These are phyloP conservation scores for Coccomyxa sp. DNA, from an alignment of 139 green algal genomes.

Conservation along the genomic window DNA sequence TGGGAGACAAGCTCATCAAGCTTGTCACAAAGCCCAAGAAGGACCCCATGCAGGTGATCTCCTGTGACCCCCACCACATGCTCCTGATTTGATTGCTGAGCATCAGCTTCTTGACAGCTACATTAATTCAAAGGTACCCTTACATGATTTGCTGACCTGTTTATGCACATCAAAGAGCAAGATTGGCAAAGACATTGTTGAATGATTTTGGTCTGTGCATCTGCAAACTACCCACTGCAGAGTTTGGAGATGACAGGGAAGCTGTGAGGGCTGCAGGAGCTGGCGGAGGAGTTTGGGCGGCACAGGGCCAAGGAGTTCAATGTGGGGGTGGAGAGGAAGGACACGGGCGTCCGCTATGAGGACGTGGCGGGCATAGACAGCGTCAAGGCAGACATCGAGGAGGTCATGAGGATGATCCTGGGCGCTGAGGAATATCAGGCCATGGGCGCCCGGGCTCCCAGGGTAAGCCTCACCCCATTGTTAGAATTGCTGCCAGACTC, in stretches of 20 bases:
- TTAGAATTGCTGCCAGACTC: not conserved
- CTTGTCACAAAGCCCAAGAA: slow-evolving; percentile 45
- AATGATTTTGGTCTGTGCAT: too few species aligned
- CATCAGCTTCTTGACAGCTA: not conserved
- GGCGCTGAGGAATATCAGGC: slow-evolving; percentile 33
- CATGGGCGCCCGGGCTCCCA: slow-evolving; percentile 41
- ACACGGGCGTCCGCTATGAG: slow-evolving; percentile 61
- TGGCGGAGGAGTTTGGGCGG: slow-evolving; percentile 44
- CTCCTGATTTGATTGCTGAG: not conserved
- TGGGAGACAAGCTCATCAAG: slow-evolving; percentile 22
- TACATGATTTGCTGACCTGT: too few species aligned
- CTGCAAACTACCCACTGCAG: too few species aligned
- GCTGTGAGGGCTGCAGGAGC: slow-evolving; percentile 19
- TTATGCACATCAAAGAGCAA: too few species aligned
- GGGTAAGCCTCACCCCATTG: slow-evolving; percentile 15
- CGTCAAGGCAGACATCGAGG: slow-evolving; percentile 55
- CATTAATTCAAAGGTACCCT: not conserved
- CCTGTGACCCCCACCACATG: not conserved
- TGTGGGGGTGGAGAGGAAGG: slow-evolving; percentile 4
- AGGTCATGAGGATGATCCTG: slow-evolving; percentile 60
- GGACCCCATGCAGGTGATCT: slow-evolving; percentile 28
- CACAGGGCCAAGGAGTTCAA: slow-evolving; percentile 46
- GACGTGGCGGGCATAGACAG: slow-evolving; percentile 71
- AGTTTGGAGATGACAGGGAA: not conserved
- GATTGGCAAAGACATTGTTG: too few species aligned